Percentiles rank a stretch among this genome's conserved stretches.
Evolutionary conservation across 78 protist species (phyloP).

Genomic region (Bigelowiella natans): DNA sequence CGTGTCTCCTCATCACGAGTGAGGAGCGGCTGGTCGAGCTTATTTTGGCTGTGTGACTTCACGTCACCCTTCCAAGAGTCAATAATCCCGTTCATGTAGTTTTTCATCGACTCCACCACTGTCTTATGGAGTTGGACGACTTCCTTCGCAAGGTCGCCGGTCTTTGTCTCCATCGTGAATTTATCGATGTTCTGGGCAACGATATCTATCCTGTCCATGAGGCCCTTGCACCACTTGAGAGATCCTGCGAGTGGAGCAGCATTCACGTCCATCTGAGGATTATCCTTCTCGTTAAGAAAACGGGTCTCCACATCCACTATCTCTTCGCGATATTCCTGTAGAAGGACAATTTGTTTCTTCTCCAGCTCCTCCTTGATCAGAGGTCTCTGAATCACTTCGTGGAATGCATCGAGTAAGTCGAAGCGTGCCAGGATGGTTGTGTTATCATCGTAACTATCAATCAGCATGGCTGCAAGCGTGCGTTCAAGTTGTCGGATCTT

Average conservation of each 20-base stretch:
- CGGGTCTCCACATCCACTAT: constrained; percentile 20
- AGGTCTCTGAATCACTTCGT: constrained; percentile 42
- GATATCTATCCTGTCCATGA: constrained; percentile 30
- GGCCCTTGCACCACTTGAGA: constrained; percentile 34
- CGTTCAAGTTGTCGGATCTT: constrained; percentile 22
- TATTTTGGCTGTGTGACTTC: background rate
- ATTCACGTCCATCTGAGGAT: constrained; percentile 42
- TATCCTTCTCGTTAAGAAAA: constrained; percentile 26
- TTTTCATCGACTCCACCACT: background rate
- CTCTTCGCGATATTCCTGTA: constrained; percentile 31
- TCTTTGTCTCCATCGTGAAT: background rate
- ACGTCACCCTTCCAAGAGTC: constrained; percentile 4
- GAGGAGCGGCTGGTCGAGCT: constrained; percentile 19
- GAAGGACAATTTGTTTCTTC: constrained; percentile 21
- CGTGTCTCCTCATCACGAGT: background rate
- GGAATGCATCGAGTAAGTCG: constrained; percentile 53
- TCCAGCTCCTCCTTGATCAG: constrained; percentile 18
- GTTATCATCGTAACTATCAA: constrained; percentile 38
- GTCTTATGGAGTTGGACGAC: background rate
- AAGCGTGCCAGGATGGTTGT: constrained; percentile 28
- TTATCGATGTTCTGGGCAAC: background rate
- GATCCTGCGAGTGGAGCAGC: constrained; percentile 55
- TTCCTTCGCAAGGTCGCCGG: background rate
- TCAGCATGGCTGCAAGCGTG: constrained; percentile 20
- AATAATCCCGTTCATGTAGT: background rate